Percentiles rank a stretch among this genome's conserved stretches.
These are phyloP conservation scores for Bruguiera sexangula DNA, from an alignment of 345 rosid species.

Conservation along the genomic window DNA sequence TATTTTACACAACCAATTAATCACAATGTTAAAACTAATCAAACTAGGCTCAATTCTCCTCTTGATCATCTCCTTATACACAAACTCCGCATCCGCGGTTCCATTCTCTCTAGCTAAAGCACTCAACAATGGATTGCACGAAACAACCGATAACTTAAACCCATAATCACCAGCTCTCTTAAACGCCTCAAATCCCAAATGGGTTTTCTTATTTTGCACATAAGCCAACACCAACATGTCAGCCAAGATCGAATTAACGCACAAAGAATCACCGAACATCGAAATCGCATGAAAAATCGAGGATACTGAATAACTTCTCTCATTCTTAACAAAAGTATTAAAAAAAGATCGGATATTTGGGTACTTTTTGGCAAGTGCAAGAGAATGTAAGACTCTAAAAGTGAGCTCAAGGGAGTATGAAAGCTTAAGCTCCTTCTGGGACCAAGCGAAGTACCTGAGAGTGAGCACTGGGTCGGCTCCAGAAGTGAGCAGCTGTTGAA, in stretches of 20 bases:
- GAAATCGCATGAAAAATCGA: slow-evolving; percentile 61
- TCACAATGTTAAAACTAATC: slow-evolving; percentile 51
- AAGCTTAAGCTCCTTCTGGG: slow-evolving; percentile 35
- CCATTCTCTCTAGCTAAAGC: slow-evolving; percentile 50
- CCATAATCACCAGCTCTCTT: slow-evolving; percentile 72
- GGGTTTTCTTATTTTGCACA: slow-evolving; percentile 43
- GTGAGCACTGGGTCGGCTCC: slow-evolving; percentile 50
- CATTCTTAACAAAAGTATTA: slow-evolving; percentile 48
- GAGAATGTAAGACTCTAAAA: slow-evolving; percentile 45
- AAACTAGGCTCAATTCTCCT: slow-evolving; percentile 47
- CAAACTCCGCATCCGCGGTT: slow-evolving; percentile 50
- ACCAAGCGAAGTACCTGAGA: slow-evolving; percentile 63
- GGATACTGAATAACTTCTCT: slow-evolving; percentile 36
- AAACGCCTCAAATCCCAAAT: slow-evolving; percentile 62
- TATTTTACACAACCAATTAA: slow-evolving; percentile 61
- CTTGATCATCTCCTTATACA: slow-evolving; percentile 62
- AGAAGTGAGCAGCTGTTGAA: slow-evolving; percentile 47
- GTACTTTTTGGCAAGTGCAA: slow-evolving; percentile 46
- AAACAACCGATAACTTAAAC: slow-evolving; percentile 51
- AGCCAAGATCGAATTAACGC: slow-evolving; percentile 48
- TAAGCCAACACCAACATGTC: slow-evolving; percentile 68
- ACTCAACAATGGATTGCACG: slow-evolving; percentile 77
- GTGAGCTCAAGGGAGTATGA: slow-evolving; percentile 43
- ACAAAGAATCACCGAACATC: slow-evolving; percentile 42
- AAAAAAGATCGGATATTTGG: slow-evolving; percentile 63